Evolutionary conservation across 2,329 filamentous ascomycete genomes (phyloP), one percentile per base, ranked within the genome.

Genomic region (Tolypocladium tundrense): DNA sequence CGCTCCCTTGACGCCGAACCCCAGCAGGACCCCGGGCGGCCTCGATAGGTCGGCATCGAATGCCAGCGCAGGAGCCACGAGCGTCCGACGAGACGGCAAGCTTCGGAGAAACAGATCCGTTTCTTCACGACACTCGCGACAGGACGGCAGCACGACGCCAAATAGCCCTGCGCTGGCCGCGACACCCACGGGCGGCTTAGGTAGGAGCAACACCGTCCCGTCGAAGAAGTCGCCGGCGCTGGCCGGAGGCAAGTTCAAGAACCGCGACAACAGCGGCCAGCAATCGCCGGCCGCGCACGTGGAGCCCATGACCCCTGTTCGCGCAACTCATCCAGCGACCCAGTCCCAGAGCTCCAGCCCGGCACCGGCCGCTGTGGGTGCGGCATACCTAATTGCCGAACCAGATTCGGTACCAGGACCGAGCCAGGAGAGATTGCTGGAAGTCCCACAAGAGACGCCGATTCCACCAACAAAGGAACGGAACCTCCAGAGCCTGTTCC

Each of bases 31-130:
- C 67, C 77, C 79, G 43, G 53, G 41, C 53, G 79, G 81, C 35
- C 58, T 72, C 10, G 66, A 63, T 19, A 63, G 94, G 66, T 93
- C 93, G 6, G 82, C 88, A 14, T 97, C 94, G 8, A 95, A 87
- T 68, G 90, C 90, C 2, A 97, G 93, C 70, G 91, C 88, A 53
- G 91, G 88, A 41, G 90, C 91, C 21, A 91, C 96, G 64, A 95
- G 91, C 66, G 83, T 96, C 45, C 85, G 90, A 50, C 90, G 88
- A 67, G 89, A 88, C 65, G 91, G 87, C 58, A 85, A 85, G 64
- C 76, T 97, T 35, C 84, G 93, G 61, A 84, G 94, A 62, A 97
- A 97, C 68, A 88, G 93, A 55, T 97, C 94, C 3, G 90, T 91
- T 0, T 96, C 92, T 4, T 97, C 94, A n/a, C 85, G 87, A 64